Evolutionary conservation across 208 protist genomes (phyloP).

Genomic region (Acanthamoeba lenticulata): DNA sequence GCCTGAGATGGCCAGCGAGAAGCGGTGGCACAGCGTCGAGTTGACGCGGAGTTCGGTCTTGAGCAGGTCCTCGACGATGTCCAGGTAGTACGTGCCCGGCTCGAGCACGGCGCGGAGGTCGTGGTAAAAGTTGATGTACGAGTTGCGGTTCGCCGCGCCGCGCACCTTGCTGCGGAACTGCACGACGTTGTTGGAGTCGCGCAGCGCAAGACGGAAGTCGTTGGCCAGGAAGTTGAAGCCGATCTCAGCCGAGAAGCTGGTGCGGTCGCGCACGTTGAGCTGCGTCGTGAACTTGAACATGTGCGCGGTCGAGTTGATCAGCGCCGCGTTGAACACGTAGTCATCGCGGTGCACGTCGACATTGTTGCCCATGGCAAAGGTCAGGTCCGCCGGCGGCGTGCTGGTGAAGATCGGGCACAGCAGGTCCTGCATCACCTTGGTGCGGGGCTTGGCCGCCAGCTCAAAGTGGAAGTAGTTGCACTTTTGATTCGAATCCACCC

Average conservation of each 20-base stretch:
- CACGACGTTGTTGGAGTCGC: neutral
- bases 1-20: slow-evolving; percentile 17
- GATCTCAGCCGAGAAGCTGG: slow-evolving; percentile 38
- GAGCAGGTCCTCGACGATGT: slow-evolving; percentile 54
- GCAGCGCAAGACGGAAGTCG: slow-evolving; percentile 41
- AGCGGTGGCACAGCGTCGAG: slow-evolving; percentile 35
- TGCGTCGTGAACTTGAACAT: slow-evolving; percentile 26
- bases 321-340: slow-evolving; percentile 57
- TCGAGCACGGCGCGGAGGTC: slow-evolving; percentile 8
- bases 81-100: slow-evolving; percentile 43
- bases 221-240: slow-evolving; percentile 65
- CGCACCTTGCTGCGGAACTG: neutral
- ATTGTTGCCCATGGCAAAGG: slow-evolving; percentile 53
- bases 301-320: slow-evolving; percentile 19
- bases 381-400: slow-evolving; percentile 11
- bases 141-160: slow-evolving; percentile 34
- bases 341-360: slow-evolving; percentile 54
- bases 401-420: slow-evolving; percentile 44
- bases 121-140: slow-evolving; percentile 66
- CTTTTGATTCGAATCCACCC: neutral
- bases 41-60: slow-evolving; percentile 40
- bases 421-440: slow-evolving; percentile 37
- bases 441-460: neutral
- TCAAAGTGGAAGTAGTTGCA: slow-evolving; percentile 68
- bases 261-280: slow-evolving; percentile 47